Percentiles rank a stretch among this genome's conserved stretches.
phyloP scores from a whole-genome alignment of 2,329 filamentous ascomycete genomes.

The Xylaria sp. region DNA sequence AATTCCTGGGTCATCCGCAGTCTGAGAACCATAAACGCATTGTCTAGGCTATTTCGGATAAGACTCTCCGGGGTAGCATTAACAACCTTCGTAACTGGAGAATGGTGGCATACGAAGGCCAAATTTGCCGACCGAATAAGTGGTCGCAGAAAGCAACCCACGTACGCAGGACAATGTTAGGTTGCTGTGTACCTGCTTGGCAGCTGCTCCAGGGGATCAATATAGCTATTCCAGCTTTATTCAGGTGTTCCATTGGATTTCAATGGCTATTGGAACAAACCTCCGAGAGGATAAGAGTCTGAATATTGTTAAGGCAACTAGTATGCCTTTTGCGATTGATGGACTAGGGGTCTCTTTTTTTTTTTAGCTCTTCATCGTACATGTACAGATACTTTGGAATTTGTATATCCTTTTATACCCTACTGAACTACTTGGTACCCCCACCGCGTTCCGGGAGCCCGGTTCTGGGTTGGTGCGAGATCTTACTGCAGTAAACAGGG shows the following conservation, averaged over 20 bases:
- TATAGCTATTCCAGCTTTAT: background rate
- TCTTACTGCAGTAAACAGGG: slow-evolving; percentile 11
- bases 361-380: background rate
- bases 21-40: background rate
- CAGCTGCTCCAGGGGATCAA: slow-evolving; percentile 18
- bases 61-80: background rate
- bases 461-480: slow-evolving; percentile 19
- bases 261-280: background rate
- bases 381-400: background rate
- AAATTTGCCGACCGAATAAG: slow-evolving; percentile 17
- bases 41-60: background rate
- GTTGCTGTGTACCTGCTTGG: slow-evolving; percentile 6
- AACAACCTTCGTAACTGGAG: background rate
- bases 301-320: background rate
- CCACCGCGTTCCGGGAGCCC: slow-evolving; percentile 12
- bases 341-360: background rate
- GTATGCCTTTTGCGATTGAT: background rate
- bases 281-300: background rate
- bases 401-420: background rate
- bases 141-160: slow-evolving; percentile 6
- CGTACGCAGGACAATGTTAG: slow-evolving; percentile 3
- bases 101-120: slow-evolving; percentile 4
- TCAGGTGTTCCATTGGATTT: background rate
- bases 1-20: background rate
- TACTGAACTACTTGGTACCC: background rate